Base-by-base conservation (phyloP, 148 eudicot species). In the Silene latifolia region DNA sequence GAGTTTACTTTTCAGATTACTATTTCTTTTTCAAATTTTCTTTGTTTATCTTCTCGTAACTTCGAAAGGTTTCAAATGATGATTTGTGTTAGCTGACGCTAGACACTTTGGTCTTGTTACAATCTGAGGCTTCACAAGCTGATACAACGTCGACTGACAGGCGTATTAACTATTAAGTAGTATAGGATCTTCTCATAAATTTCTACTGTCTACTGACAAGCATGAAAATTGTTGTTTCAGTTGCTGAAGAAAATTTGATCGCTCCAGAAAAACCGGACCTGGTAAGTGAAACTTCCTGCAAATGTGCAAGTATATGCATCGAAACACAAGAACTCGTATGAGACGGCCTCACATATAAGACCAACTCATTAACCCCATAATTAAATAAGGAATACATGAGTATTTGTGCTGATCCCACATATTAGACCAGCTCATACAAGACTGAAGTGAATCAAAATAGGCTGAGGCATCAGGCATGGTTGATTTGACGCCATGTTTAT, bases 161-260 rank as follows among this genome's bases (percentile, higher is more conserved):
- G 20, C 63, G 0, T n/a, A 19, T 20, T 8, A 59, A 20, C 0
- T n/a, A 19, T 20, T 8, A 59, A 20, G 60, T 56, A 42, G 76
- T 63, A 25, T 24, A 6, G 23, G 10, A 64, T 13, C 46, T 23
- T 47, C 10, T 48, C 9, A 53, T 10, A 19, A 64, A 19, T 27
- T 51, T 19, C 25, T 44, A 14, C 63, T 44, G 75, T 13, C 3
- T 48, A 60, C 3, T 66, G 39, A 63, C 63, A 4, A 24, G 27
- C 29, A 13, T 62, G 18, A 72, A 1, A 54, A 75, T 76, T 61
- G 69, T 67, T 21, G 47, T 81, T 89, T 83, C 92, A 95, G 98
- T 95, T 74, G 61, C 98, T 11, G 97, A 95, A 84, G 98, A 95
- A 78, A 92, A 89, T 76, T 82, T 95, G 84, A 44, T 89, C 65